Percentiles rank a stretch among this genome's conserved stretches.
Evolutionary conservation across 139 green algal genomes (phyloP).

Genomic region (Asterochloris sp.): DNA sequence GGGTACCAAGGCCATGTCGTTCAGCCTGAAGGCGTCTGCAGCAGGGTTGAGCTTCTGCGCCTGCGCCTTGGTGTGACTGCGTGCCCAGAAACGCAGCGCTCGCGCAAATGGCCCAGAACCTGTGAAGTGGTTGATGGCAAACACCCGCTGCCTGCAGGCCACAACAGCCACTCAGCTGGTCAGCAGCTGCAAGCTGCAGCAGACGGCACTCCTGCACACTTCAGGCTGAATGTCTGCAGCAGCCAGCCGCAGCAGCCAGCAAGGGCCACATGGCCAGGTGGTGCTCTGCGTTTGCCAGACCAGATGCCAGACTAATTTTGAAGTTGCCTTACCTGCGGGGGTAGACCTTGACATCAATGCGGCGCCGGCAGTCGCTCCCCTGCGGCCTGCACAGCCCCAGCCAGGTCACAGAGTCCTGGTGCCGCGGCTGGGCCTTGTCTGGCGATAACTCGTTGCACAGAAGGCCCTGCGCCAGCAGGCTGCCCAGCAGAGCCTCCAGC

Average conservation of each 20-base stretch:
- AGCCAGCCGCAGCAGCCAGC: too few relatives aligned
- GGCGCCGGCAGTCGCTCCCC: conserved; percentile 23
- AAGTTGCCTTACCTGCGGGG: conserved; percentile 1
- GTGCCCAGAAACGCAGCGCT: conserved; percentile 23
- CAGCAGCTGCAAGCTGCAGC: background rate
- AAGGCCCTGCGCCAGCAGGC: conserved; percentile 22
- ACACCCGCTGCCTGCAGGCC: conserved; percentile 8
- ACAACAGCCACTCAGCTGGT: background rate
- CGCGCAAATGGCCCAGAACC: conserved; percentile 19
- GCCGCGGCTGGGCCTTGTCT: too few relatives aligned
- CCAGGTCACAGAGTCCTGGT: conserved; percentile 32
- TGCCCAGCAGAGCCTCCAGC: conserved; percentile 20
- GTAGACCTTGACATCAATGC: conserved; percentile 67
- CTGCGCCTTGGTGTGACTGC: background rate
- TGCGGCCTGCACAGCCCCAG: conserved; percentile 48
- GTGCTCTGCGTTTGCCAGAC: background rate
- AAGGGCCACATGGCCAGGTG: background rate
- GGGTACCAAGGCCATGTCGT: conserved; percentile 13
- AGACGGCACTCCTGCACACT: too few relatives aligned
- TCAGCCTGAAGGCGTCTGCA: conserved; percentile 21
- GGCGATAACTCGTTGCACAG: conserved; percentile 36
- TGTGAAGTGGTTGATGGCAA: conserved; percentile 27
- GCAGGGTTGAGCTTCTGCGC: background rate
- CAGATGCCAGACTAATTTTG: background rate
- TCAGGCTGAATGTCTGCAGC: too few relatives aligned